Evolutionary conservation across 305 asterid genomes (phyloP), one percentile per base, ranked within the genome.

Genomic region (Nicotiana rustica): DNA sequence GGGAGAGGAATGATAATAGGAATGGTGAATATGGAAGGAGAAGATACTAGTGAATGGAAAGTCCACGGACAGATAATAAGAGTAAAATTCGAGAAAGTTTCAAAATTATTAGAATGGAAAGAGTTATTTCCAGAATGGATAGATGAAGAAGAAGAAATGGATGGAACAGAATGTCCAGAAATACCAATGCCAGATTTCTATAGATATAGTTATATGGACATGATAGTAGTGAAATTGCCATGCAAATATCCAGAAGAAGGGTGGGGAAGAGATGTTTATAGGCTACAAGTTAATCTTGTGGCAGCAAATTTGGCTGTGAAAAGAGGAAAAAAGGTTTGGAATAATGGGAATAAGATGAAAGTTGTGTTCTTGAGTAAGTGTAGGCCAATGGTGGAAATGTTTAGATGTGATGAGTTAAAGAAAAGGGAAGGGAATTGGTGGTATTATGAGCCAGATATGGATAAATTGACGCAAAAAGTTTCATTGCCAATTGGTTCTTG

Each of bases 71-170:
- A 85, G 4, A 80, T 82, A 0, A 10, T 60, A 7, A 91, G 84
- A 1, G 69, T 93, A 4, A 4, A 73, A 1, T 91, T 92, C 18
- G 87, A 91, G 15, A 82, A 66, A 77, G 96, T 91, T 0, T 90
- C 97, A 0, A 82, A 85, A 31, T 21, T 84, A 2, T 88, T 95
- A 1, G 89, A 91, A 84, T 95, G 98, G 99, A 86, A 91, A 64
- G 90, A 89, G 33, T 67, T 93, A 33, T 95, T 92, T 82, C 99
- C 98, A 14, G 99, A 91, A 60, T 95, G 99, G 99, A 93, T 95
- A 77, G 99, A 95, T 55, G 99, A 95, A 78, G 99, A 95, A 73
- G 98, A 95, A 80, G 99, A 94, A 82, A 88, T 78, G 41, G 94
- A 93, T 19, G 97, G 97, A 6, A 82, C 97, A 2, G 59, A 78